Base-by-base conservation (phyloP, 371 early-diverging fungal genomes). In the Zychaea mexicana region DNA sequence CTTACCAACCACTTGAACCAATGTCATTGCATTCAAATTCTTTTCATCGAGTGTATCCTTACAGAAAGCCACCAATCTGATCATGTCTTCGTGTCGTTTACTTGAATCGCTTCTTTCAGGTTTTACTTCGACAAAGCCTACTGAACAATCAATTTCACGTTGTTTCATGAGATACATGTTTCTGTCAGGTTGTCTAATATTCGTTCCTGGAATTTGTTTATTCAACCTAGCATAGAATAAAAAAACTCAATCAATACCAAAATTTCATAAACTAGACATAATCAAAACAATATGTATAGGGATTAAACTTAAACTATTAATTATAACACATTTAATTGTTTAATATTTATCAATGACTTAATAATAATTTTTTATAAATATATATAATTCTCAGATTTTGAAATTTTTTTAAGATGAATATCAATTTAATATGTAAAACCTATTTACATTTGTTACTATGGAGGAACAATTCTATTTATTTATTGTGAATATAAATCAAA, bases 11-110 rank as follows among this genome's bases (percentile, higher is more conserved):
- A 60, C 58, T 21, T 70, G 64, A 19, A 70, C 63, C 33, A 64
- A 62, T 56, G 55, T 55, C 54, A 67, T 67, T 52, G 62, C 32
- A 45, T 67, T 58, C 32, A 26, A 36, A 58, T 46, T 62, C 65
- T 39, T 56, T 28, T 3, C 53, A 60, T 69, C 65, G 36, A 62
- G 17, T 58, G 65, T 52, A 24, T 69, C 62, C n/a, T 69, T 64
- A 55, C 65, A 64, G 19, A 65, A 65, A 59, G 13, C 65, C 42
- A 24, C 53, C 61, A 64, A 27, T 52, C 69, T 26, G 17, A 69
- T 62, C 64, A 68, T 63, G 57, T 63, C 68, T 66, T 66, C 66
- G 42, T 66, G 64, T 1, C 57, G n/a, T 55, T 64, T 64, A 28
- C 13, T 27, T n/a, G 58, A 64, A 38, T 68, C 64, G 24, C 64